Base-by-base conservation (phyloP, 371 early-diverging fungal species). In the Lichtheimia ramosa region DNA sequence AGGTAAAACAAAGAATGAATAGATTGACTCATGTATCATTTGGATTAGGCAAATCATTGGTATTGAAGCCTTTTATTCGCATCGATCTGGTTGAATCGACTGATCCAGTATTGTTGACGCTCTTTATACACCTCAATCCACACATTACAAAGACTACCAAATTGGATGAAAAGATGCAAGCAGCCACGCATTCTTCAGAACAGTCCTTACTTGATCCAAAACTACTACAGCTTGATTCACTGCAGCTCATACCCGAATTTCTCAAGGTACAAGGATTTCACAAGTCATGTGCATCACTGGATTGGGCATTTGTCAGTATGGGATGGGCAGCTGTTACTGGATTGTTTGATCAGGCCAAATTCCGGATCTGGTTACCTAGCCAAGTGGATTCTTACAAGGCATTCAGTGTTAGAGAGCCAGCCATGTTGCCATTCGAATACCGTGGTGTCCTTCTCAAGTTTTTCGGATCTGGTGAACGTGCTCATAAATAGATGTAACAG, bases 251-350 rank as follows among this genome's bases (percentile, higher is more conserved):
- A 48, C 60, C 72, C 5, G 51, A 68, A 13, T 55, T 63, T n/a
- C 54, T 77, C 1, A 53, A 46, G 23, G 76, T 84, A 14, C 66
- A 65, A 43, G 84, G 88, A n/a, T 40, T 51, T 0, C 84, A 84
- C 59, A 61, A 60, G 3, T 62, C 73, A 15, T 75, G 77, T 49
- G 85, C 86, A 3, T 65, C 80, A 1, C 61, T 78, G 15, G 90
- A 90, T 54, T 68, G 89, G 15, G 83, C 80, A 14, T 84, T 88
- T 75, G 71, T 84, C 3, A 84, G 89, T 42, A 62, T 83, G n/a
- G 89, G 90, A 10, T 90, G 90, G 90, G 60, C 86, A 14, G 76
- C 89, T 10, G 56, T 90, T 23, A 69, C 82, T 4, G 89, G 89
- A 15, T 54, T 56, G 43, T 84, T 83, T 64, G 66, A 73, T 8